phyloP scores from a whole-genome alignment of 2,329 filamentous ascomycete species.

The Fusarium zealandicum region DNA sequence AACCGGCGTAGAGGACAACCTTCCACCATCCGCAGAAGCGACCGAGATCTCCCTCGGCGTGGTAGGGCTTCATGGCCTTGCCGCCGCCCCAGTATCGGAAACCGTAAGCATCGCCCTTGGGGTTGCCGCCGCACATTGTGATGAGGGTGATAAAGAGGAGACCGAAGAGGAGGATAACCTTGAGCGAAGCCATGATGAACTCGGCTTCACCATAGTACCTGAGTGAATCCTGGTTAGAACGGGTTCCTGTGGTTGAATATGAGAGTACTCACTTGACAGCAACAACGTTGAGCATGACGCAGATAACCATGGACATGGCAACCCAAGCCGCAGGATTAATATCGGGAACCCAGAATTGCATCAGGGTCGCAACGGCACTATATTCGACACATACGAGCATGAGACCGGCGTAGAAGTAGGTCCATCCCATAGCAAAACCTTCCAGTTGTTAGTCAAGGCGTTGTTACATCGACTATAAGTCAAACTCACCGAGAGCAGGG shows the following conservation, averaged over 20 bases:
- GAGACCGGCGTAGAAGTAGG: constrained; percentile 56
- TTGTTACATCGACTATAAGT: background rate
- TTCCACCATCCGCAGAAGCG: constrained; percentile 65
- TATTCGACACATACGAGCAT: constrained; percentile 57
- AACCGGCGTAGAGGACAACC: constrained; percentile 70
- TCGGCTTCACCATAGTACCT: constrained; percentile 53
- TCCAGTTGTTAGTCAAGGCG: background rate
- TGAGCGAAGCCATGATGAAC: constrained; percentile 64
- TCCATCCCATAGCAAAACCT: constrained; percentile 61
- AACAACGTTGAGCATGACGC: constrained; percentile 56
- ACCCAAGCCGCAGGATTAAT: constrained; percentile 59
- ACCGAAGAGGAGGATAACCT: constrained; percentile 58
- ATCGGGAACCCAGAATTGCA: constrained; percentile 52
- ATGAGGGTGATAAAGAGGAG: constrained; percentile 70
- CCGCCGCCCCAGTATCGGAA: constrained; percentile 63
- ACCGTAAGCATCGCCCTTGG: constrained; percentile 67
- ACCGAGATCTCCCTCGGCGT: constrained; percentile 59
- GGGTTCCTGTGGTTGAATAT: rapidly evolving
- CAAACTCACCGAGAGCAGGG: constrained; percentile 54
- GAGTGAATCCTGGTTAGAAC: background rate
- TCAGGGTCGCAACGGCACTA: constrained; percentile 53
- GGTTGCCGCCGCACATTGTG: constrained; percentile 73
- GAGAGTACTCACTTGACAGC: constrained; percentile 50
- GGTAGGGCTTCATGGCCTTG: constrained; percentile 46
- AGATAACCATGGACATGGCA: constrained; percentile 54